phyloP scores from a whole-genome alignment of 768 basidiomycete genomes.

The Gelatoporia subvermispora region DNA sequence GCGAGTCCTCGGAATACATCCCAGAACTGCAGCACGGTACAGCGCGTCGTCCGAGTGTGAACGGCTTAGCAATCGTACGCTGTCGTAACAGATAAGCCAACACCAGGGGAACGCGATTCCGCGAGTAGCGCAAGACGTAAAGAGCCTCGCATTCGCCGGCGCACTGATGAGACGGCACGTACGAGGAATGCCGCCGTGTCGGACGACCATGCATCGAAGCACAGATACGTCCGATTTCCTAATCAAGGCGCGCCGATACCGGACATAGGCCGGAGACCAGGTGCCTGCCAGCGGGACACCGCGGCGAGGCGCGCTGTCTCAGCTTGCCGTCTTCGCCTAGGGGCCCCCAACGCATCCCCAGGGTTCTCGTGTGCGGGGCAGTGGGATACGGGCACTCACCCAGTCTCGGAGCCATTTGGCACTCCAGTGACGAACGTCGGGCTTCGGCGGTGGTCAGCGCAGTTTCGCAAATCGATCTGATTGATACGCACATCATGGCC shows the following conservation, averaged over 20 bases:
- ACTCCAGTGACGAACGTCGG: constrained; percentile 96
- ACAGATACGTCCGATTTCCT: no score
- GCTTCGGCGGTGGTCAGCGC: constrained; percentile 32
- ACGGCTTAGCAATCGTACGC: not conserved
- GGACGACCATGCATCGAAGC: no score
- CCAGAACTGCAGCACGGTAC: no score
- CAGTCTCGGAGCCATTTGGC: constrained; percentile 89
- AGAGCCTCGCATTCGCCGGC: no score
- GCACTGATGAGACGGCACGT: no score
- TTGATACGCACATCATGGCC: constrained; percentile 81
- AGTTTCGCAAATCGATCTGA: not conserved
- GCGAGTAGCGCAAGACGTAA: no score
- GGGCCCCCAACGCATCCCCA: no score
- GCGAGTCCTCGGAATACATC: no score
- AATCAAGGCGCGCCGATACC: constrained; percentile 7
- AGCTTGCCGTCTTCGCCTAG: not conserved
- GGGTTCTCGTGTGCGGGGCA: not conserved
- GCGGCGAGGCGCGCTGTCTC: not conserved
- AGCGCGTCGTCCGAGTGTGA: not conserved
- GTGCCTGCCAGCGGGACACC: not conserved
- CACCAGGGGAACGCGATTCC: not conserved
- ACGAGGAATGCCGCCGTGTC: no score
- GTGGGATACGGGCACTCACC: constrained; percentile 41
- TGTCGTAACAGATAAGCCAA: not conserved
- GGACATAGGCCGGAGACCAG: constrained; percentile 5